These are phyloP conservation scores for Fusarium xylarioides DNA, from an alignment of 2,329 filamentous ascomycete species.

Conservation along the genomic window DNA sequence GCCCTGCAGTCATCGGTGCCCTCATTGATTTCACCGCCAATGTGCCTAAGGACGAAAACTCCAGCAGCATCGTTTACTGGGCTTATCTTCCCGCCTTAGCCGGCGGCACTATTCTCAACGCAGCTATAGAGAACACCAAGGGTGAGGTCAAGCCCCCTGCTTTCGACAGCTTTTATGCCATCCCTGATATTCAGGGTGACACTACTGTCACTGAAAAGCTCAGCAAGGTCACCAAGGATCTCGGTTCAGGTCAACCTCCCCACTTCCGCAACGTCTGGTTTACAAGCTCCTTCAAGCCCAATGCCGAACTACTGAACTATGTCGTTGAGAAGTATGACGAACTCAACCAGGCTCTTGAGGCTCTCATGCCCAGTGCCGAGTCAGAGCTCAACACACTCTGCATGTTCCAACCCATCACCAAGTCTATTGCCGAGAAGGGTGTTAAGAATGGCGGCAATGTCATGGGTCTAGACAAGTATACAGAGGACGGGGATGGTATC, in stretches of 20 bases:
- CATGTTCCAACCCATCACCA: conserved; percentile 48
- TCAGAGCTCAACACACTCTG: conserved; percentile 45
- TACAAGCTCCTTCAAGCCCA: conserved; percentile 49
- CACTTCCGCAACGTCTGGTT: conserved; percentile 50
- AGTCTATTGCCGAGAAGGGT: conserved; percentile 45
- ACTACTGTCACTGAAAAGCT: conserved; percentile 43
- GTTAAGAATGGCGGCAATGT: conserved; percentile 46
- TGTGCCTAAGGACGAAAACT: conserved; percentile 46
- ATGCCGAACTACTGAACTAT: conserved; percentile 47
- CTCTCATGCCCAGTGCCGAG: conserved; percentile 32
- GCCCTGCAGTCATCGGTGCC: conserved; percentile 42
- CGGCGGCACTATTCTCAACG: conserved; percentile 45
- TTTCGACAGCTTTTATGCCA: conserved; percentile 43
- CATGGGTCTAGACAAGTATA: conserved; percentile 46
- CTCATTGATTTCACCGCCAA: conserved; percentile 46
- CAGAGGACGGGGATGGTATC: conserved; percentile 41
- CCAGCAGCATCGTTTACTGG: conserved; percentile 47
- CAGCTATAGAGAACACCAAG: conserved; percentile 46
- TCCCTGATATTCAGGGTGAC: conserved; percentile 38
- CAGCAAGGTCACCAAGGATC: conserved; percentile 44
- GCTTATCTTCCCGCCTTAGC: conserved; percentile 43
- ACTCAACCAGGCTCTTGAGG: conserved; percentile 42
- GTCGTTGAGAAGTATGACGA: conserved; percentile 44
- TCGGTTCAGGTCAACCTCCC: conserved; percentile 43
- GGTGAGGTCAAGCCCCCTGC: conserved; percentile 42